Percentiles rank a stretch among this genome's conserved stretches.
Evolutionary conservation across 345 rosid species (phyloP).

Genomic region (Rhodamnia rubescens): DNA sequence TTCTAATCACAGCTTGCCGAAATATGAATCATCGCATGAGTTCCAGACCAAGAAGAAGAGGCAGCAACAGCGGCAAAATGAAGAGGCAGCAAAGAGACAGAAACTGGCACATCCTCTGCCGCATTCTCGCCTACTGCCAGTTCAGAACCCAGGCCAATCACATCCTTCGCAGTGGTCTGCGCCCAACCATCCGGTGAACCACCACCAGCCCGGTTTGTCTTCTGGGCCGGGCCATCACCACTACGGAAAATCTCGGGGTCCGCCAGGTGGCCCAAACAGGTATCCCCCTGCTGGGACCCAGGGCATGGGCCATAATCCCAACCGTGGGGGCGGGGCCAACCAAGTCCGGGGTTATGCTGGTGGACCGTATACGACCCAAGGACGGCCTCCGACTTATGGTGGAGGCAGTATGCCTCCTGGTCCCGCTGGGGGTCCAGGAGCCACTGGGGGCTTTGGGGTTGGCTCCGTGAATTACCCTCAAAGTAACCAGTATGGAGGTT

Average conservation of each 20-base stretch:
- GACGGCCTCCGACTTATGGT: slow-evolving; percentile 25
- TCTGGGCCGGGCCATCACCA: slow-evolving; percentile 38
- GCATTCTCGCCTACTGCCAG: slow-evolving; percentile 15
- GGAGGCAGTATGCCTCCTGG: slow-evolving; percentile 5
- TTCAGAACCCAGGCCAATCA: slow-evolving; percentile 16
- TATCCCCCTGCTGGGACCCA: slow-evolving; percentile 19
- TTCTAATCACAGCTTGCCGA: slow-evolving; percentile 19
- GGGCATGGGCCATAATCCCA: slow-evolving; percentile 20
- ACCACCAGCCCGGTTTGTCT: slow-evolving; percentile 30
- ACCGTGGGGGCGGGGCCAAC: slow-evolving; percentile 11
- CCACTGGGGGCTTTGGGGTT: slow-evolving; percentile 14
- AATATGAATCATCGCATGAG: slow-evolving; percentile 33
- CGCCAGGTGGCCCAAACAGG: slow-evolving; percentile 24
- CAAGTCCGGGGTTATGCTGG: slow-evolving; percentile 14
- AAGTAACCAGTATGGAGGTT: slow-evolving; percentile 18
- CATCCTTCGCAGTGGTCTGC: slow-evolving; percentile 24
- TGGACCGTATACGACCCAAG: slow-evolving; percentile 29
- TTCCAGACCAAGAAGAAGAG: slow-evolving; percentile 38
- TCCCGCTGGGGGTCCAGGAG: slow-evolving; percentile 16
- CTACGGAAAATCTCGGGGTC: slow-evolving; percentile 38
- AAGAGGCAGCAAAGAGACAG: slow-evolving; percentile 33
- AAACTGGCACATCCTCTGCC: slow-evolving; percentile 29
- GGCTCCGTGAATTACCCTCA: slow-evolving; percentile 22
- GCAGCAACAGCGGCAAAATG: slow-evolving; percentile 33
- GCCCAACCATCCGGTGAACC: slow-evolving; percentile 34